A percentile compares a stretch with the other conserved stretches of the same genome.
These are phyloP conservation scores for Wallemia mellicola DNA, from an alignment of 1,284 basidiomycete genomes.

Conservation along the genomic window DNA sequence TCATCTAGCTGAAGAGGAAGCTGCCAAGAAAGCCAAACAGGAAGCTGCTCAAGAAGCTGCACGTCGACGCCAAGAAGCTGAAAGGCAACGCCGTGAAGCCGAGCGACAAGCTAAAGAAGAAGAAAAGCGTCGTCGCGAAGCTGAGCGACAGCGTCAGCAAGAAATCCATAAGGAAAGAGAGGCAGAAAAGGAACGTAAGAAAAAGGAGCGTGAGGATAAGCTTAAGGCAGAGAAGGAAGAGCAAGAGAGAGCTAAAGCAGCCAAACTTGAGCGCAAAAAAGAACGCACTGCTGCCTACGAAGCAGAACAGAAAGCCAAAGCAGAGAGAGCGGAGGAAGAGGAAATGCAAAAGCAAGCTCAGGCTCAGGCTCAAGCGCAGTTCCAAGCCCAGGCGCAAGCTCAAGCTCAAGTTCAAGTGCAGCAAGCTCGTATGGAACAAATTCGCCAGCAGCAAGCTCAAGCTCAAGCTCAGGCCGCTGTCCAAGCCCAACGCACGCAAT, in stretches of 20 bases:
- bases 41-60: conserved; percentile 31
- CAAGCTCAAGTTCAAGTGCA: neutral
- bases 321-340: conserved; percentile 5
- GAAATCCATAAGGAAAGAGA: conserved; percentile 34
- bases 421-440: neutral
- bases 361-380: conserved; percentile 2
- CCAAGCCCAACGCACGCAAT: neutral
- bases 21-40: conserved; percentile 32
- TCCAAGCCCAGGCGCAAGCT: neutral
- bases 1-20: conserved; percentile 51
- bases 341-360: conserved; percentile 4
- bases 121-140: conserved; percentile 26
- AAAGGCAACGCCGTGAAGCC: conserved; percentile 36
- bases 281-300: conserved; percentile 15
- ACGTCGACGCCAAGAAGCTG: conserved; percentile 38
- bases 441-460: neutral
- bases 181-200: conserved; percentile 16
- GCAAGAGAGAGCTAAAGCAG: conserved; percentile 31
- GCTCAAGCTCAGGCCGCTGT: neutral
- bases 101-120: conserved; percentile 44
- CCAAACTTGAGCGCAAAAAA: conserved; percentile 33
- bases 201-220: conserved; percentile 28
- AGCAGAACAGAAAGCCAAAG: conserved; percentile 7
- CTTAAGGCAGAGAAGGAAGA: conserved; percentile 28
- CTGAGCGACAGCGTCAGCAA: conserved; percentile 20